A percentile compares a stretch with the other conserved stretches of the same genome.
Conservation (phyloP, 2,329 filamentous ascomycete genomes). For the Cordyceps cicadae region DNA sequence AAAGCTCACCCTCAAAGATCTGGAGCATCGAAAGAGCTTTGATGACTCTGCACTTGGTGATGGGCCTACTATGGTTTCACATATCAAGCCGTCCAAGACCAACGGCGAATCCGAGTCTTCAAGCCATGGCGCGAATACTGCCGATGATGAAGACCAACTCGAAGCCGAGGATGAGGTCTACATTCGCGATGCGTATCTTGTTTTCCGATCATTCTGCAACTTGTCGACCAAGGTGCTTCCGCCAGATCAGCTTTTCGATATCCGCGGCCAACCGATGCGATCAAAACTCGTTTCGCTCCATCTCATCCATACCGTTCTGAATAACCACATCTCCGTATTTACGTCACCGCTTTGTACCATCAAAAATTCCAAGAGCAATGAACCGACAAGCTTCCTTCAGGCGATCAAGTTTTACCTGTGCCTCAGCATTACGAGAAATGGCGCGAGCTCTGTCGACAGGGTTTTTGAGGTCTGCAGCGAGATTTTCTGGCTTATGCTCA, state of each 20-base stretch:
- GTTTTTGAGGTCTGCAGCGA: conserved; percentile 96
- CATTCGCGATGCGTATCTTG: conserved; percentile 91
- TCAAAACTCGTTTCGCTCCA: conserved; percentile 94
- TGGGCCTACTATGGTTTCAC: conserved; percentile 58
- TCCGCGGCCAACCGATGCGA: conserved; percentile 92
- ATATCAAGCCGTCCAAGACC: conserved; percentile 43
- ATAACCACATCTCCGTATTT: conserved; percentile 88
- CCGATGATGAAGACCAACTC: conserved; percentile 50
- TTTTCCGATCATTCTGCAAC: conserved; percentile 97
- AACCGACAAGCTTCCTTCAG: conserved; percentile 83
- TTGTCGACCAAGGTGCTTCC: conserved; percentile 86
- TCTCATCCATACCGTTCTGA: conserved; percentile 87
- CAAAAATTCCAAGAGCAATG: conserved; percentile 78
- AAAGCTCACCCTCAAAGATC: conserved; percentile 58
- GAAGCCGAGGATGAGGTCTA: conserved; percentile 88
- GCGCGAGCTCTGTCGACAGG: conserved; percentile 80
- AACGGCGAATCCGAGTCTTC: conserved; percentile 28
- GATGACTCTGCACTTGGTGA: conserved; percentile 60
- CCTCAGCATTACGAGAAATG: conserved; percentile 88
- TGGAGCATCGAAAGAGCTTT: conserved; percentile 61
- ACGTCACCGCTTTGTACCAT: conserved; percentile 88
- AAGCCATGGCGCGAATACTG: conserved; percentile 20
- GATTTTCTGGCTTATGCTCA: conserved; percentile 96
- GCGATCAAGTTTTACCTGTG: conserved; percentile 96
- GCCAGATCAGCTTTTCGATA: conserved; percentile 83